phyloP scores from a whole-genome alignment of 78 protist species.

The Dictyostelium capitatum region DNA sequence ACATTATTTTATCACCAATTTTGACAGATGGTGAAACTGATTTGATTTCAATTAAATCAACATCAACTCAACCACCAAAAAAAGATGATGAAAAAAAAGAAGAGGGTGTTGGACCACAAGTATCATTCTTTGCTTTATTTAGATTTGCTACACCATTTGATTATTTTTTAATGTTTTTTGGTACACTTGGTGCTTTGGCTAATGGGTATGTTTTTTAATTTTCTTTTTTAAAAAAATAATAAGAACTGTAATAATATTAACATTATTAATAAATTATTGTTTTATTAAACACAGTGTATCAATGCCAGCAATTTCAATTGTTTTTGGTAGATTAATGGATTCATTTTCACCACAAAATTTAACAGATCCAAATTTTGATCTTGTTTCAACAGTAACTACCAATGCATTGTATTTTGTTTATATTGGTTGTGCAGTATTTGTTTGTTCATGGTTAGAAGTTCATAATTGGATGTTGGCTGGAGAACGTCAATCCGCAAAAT shows the following conservation, averaged over 20 bases:
- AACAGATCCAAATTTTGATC: slow-evolving; percentile 8
- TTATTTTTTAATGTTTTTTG: slow-evolving; percentile 29
- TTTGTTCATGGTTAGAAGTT: slow-evolving; percentile 53
- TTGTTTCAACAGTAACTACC: slow-evolving; percentile 4
- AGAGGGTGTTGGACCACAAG: slow-evolving; percentile 29
- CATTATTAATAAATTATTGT: too few species aligned
- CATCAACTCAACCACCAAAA: neutral
- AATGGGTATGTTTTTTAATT: slow-evolving; percentile 15
- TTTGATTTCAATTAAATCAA: neutral
- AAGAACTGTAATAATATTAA: too few species aligned
- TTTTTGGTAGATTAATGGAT: slow-evolving; percentile 67
- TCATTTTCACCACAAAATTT: slow-evolving; percentile 24
- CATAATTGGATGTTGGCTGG: slow-evolving; percentile 67
- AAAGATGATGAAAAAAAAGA: slow-evolving; percentile 39
- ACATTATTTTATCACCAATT: slow-evolving; percentile 3
- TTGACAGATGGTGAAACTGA: neutral
- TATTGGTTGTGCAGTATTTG: slow-evolving; percentile 68
- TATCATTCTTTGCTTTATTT: slow-evolving; percentile 34
- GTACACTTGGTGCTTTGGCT: slow-evolving; percentile 56
- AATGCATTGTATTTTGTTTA: slow-evolving; percentile 40
- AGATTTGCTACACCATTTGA: slow-evolving; percentile 64
- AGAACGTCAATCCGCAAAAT: slow-evolving; percentile 69
- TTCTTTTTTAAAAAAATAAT: too few species aligned
- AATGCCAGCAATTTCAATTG: slow-evolving; percentile 72
- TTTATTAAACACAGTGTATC: slow-evolving; percentile 42